These are phyloP conservation scores for Pythium scleroteichum DNA, from an alignment of 352 stramenopile genomes.

Conservation along the genomic window DNA sequence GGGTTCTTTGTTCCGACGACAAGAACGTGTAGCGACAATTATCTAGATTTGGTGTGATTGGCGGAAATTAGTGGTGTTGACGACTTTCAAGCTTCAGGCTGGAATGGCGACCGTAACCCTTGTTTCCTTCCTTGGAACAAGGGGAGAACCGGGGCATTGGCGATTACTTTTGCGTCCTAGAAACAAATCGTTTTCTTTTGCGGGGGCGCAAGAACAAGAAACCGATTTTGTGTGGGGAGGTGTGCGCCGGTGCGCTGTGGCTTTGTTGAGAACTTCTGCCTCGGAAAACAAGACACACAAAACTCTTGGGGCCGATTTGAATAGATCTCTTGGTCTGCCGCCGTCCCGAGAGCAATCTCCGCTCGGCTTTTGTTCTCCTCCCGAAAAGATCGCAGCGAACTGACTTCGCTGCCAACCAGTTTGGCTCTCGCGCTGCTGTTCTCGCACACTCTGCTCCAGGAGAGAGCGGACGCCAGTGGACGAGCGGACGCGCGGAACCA, in stretches of 20 bases:
- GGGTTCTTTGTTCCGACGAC: no score
- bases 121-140: constrained; percentile 1
- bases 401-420: no score
- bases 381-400: no score
- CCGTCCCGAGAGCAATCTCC: no score
- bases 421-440: no score
- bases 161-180: constrained; percentile 1
- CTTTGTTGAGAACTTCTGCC: not conserved
- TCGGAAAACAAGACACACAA: not conserved
- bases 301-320: not conserved
- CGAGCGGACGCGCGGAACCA: not conserved
- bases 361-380: no score
- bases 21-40: no score
- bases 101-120: not conserved
- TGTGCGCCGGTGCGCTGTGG: not conserved
- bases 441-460: no score
- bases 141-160: not conserved
- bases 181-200: constrained; percentile 4
- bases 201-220: not conserved
- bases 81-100: no score
- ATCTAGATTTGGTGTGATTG: not conserved
- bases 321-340: not conserved
- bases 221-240: not conserved
- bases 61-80: not conserved
- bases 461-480: not conserved